Evolutionary conservation across 2,329 filamentous ascomycete genomes (phyloP).

Genomic region (Pseudogymnoascus sp.): DNA sequence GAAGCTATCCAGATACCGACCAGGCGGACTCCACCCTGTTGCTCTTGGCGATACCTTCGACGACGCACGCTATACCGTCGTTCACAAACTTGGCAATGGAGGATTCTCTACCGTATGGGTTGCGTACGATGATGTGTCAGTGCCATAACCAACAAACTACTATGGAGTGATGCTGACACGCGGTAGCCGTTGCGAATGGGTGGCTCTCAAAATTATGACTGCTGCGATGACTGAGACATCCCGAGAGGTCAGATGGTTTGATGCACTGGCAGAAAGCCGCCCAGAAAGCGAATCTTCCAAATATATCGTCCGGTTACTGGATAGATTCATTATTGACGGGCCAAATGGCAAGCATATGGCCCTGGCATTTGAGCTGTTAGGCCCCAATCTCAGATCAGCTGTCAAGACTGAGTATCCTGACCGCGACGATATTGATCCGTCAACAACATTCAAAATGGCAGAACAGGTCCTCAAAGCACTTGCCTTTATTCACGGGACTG

Average conservation of each 20-base stretch:
- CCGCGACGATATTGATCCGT: constrained; percentile 19
- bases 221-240: background rate
- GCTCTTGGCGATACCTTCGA: constrained; percentile 18
- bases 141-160: background rate
- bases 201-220: constrained; percentile 10
- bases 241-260: background rate
- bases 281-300: constrained; percentile 18
- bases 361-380: constrained; percentile 29
- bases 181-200: background rate
- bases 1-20: constrained; percentile 11
- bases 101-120: constrained; percentile 23
- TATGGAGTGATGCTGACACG: background rate
- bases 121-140: constrained; percentile 15
- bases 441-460: constrained; percentile 24
- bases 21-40: constrained; percentile 22
- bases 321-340: constrained; percentile 27
- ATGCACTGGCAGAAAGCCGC: background rate
- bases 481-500: constrained; percentile 23
- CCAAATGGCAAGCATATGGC: constrained; percentile 30
- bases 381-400: constrained; percentile 25
- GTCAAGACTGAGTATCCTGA: constrained; percentile 18
- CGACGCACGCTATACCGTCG: constrained; percentile 16
- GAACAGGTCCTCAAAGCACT: constrained; percentile 25
- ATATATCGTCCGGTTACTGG: constrained; percentile 25
- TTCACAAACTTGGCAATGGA: constrained; percentile 22